These are phyloP conservation scores for Penicillium sp. DNA, from an alignment of 2,329 filamentous ascomycete species.

Conservation along the genomic window DNA sequence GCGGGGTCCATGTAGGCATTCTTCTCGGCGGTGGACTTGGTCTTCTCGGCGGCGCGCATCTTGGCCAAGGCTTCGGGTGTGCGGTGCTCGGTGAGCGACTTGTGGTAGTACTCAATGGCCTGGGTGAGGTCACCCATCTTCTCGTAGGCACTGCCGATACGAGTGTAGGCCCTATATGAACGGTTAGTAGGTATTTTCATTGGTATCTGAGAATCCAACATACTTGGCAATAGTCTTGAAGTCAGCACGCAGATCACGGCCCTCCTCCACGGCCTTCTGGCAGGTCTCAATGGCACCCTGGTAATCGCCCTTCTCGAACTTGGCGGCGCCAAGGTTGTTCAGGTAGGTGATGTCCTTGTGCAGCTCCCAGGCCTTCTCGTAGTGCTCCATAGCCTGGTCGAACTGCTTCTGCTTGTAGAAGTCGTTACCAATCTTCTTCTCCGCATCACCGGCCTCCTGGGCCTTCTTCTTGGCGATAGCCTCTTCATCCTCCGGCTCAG, in stretches of 20 bases:
- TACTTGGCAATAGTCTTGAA: slow-evolving; percentile 98
- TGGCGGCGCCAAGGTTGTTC: slow-evolving; percentile 90
- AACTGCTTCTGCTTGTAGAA: slow-evolving; percentile 99
- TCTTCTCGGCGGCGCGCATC: slow-evolving; percentile 85
- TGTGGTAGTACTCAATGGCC: slow-evolving; percentile 88
- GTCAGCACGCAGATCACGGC: slow-evolving; percentile 84
- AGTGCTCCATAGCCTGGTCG: slow-evolving; percentile 90
- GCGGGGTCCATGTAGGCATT: slow-evolving; percentile 82
- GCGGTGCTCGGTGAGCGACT: slow-evolving; percentile 92
- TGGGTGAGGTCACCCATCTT: slow-evolving; percentile 76
- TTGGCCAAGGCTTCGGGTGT: slow-evolving; percentile 92
- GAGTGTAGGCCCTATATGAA: slow-evolving; percentile 70
- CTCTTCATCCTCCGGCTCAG: slow-evolving; percentile 77
- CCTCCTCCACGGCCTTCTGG: slow-evolving; percentile 84
- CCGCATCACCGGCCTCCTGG: slow-evolving; percentile 88
- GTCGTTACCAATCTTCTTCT: slow-evolving; percentile 91
- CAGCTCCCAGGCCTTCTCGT: slow-evolving; percentile 89
- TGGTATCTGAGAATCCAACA: slow-evolving; percentile 7
- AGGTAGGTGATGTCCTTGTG: slow-evolving; percentile 97
- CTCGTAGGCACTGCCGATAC: slow-evolving; percentile 92
- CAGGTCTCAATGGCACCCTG: slow-evolving; percentile 83
- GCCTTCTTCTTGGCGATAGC: slow-evolving; percentile 79
- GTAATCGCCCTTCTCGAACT: slow-evolving; percentile 96
- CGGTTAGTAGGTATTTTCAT: slow-evolving; percentile 9
- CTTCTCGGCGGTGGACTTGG: slow-evolving; percentile 73